Conservation (phyloP, 148 eudicot genomes). For the Fagopyrum tataricum region DNA sequence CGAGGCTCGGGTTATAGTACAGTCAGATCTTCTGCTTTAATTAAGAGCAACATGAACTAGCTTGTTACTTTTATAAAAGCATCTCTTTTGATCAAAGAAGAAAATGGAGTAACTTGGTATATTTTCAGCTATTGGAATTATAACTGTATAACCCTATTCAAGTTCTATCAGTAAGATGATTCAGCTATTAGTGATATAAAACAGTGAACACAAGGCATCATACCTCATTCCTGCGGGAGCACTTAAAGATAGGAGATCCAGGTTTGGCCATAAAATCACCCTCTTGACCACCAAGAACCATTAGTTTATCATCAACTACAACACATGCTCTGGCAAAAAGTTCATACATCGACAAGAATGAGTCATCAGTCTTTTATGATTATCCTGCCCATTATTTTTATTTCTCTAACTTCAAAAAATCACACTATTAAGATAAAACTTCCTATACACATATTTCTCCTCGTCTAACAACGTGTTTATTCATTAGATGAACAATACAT, state of each 20-base stretch:
- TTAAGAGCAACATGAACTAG: not conserved
- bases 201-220: slow-evolving; percentile 8
- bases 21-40: not conserved
- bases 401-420: not conserved
- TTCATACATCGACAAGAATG: not conserved
- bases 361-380: not conserved
- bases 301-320: slow-evolving; percentile 63
- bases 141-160: not conserved
- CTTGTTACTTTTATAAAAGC: not conserved
- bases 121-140: not conserved
- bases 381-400: not conserved
- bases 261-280: slow-evolving; percentile 99
- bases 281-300: slow-evolving; percentile 96
- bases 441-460: not conserved
- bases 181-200: not conserved
- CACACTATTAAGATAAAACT: not conserved
- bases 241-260: slow-evolving; percentile 95
- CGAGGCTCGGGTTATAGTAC: not conserved
- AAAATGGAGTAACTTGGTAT: not conserved
- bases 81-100: not conserved
- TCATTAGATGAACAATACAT: not conserved
- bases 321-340: slow-evolving; percentile 67
- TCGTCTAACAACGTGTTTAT: not conserved
- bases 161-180: not conserved
- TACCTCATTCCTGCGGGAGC: slow-evolving; percentile 96